phyloP scores from a whole-genome alignment of 169 alveolate species.

The Cryptosporidium andersoni region DNA sequence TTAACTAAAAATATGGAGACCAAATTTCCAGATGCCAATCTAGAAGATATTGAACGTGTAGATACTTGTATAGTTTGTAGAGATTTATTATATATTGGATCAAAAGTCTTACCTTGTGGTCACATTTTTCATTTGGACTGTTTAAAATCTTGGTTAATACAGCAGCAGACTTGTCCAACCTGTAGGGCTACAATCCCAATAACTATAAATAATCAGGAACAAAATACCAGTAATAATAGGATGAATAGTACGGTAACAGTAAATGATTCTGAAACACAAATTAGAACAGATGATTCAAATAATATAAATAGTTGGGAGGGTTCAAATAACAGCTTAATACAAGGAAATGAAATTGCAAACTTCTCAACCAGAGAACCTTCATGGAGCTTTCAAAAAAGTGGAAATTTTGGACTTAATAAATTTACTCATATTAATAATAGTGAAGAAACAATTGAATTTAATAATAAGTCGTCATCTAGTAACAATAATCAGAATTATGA shows the following conservation, averaged over 20 bases:
- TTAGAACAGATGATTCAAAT: neutral
- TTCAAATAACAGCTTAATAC: neutral
- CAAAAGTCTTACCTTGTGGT: conserved; percentile 84
- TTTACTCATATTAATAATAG: neutral
- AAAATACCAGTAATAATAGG: conserved; percentile 1
- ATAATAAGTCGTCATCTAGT: neutral
- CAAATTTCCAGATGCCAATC: conserved; percentile 82
- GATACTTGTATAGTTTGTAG: conserved; percentile 89
- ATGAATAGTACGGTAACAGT: neutral
- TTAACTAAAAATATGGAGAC: conserved; percentile 66
- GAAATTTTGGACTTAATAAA: neutral
- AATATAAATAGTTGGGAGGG: neutral
- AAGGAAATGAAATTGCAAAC: no score
- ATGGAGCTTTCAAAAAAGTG: neutral
- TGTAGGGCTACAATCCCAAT: conserved; percentile 73
- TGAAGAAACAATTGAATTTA: neutral
- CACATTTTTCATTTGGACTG: conserved; percentile 85
- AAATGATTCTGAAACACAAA: neutral
- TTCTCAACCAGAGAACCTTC: neutral
- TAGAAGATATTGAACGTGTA: conserved; percentile 81
- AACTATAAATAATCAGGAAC: conserved; percentile 8
- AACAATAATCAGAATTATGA: neutral
- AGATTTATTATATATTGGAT: conserved; percentile 80
- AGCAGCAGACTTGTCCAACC: conserved; percentile 84
- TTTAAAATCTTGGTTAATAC: conserved; percentile 85